phyloP scores from a whole-genome alignment of 2,329 filamentous ascomycete genomes.

The Dichotomopilus funicola region DNA sequence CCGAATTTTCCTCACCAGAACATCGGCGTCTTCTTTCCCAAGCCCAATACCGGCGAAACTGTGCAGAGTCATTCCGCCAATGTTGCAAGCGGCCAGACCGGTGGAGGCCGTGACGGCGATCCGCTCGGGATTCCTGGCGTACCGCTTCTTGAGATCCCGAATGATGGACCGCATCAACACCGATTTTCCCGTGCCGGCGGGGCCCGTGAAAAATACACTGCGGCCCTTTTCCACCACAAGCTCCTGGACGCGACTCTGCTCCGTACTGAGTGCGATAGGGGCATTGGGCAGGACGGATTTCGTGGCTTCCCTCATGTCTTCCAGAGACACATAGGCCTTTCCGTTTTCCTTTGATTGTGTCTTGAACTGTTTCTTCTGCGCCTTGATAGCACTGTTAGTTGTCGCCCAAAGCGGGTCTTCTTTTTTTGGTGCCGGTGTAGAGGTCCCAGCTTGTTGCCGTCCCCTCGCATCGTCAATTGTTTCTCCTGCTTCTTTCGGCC shows the following conservation, averaged over 20 bases:
- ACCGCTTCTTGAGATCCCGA: slow-evolving; percentile 68
- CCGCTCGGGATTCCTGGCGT: slow-evolving; percentile 67
- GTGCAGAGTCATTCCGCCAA: slow-evolving; percentile 90
- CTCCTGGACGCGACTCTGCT: slow-evolving; percentile 77
- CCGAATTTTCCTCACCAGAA: slow-evolving; percentile 84
- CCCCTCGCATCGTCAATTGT: slow-evolving; percentile 31
- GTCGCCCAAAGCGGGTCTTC: slow-evolving; percentile 58
- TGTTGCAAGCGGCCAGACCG: slow-evolving; percentile 91
- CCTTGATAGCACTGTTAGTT: slow-evolving; percentile 66
- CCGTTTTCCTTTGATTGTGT: slow-evolving; percentile 50
- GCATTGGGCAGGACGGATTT: slow-evolving; percentile 27
- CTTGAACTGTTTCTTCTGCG: slow-evolving; percentile 68
- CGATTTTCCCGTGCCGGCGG: slow-evolving; percentile 94
- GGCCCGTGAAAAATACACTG: slow-evolving; percentile 97
- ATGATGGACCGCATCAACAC: slow-evolving; percentile 93
- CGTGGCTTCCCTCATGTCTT: slow-evolving; percentile 40
- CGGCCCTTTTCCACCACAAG: slow-evolving; percentile 73
- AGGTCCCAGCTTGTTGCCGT: slow-evolving; percentile 26
- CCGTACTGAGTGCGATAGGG: slow-evolving; percentile 69
- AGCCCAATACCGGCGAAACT: slow-evolving; percentile 94
- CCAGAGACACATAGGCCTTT: slow-evolving; percentile 35
- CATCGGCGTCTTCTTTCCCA: slow-evolving; percentile 77
- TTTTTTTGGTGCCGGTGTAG: slow-evolving; percentile 31
- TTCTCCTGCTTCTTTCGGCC: slow-evolving; percentile 20
- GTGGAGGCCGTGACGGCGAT: slow-evolving; percentile 94